Evolutionary conservation across 305 asterid species (phyloP), one percentile per base, ranked within the genome.

Genomic region (Fraxinus ornus): DNA sequence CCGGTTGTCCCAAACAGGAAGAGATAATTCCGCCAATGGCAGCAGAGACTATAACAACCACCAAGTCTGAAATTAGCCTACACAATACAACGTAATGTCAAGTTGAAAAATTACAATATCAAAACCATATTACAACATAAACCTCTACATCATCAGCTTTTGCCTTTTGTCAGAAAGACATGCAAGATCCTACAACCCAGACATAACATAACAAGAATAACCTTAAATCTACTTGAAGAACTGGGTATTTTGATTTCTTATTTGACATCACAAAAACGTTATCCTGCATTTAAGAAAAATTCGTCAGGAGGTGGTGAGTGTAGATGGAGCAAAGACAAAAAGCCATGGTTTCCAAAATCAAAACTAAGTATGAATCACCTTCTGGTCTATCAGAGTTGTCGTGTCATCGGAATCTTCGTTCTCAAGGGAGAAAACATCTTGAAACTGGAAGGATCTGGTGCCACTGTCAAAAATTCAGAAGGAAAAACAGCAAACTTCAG

Each of bases 1-100:
- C 99, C 92, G 99, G 99, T 83, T 93, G 98, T 57, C 99, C 99
- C 89, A 94, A 88, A 88, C 97, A 93, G 79, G 99, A 94, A 91
- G 93, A 95, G 82, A 91, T 86, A 78, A 95, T 95, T 86, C 99
- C 99, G 82, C 97, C 99, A 86, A 85, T 88, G 76, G 99, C 97
- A 86, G 99, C 99, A 89, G 98, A 95, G 87, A 95, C 99, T 86
- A 91, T 91, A 86, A 94, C 93, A 82, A 95, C 97, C 88, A 95
- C 99, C 95, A 95, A 90, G 89, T 95, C 99, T 49, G 99, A 95
- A 73, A 95, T 95, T 78, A 95, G 90, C 97, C 99, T 95, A 87
- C 89, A 91, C 39, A 84, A 66, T 4, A 49, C 60, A 79, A 73
- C 77, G 80, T 64, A 36, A 44, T 71, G 80, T 83, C 88, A 88